Evolutionary conservation across 768 basidiomycete genomes (phyloP), one percentile per base, ranked within the genome.

Genomic region (Calocera cornea): DNA sequence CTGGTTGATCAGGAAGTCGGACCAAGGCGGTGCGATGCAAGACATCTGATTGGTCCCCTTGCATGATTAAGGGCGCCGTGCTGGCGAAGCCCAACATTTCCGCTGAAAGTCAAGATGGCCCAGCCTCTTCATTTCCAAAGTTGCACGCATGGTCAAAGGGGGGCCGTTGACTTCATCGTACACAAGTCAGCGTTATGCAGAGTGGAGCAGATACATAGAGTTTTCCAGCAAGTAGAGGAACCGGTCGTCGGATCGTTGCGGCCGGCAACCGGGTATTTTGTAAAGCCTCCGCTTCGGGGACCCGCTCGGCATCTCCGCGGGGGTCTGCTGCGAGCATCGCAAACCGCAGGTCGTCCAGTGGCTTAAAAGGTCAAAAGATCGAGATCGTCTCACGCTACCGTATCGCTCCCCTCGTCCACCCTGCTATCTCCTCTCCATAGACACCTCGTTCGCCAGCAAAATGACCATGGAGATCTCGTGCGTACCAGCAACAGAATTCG

Each of bases 401-500:
- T 38, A 47, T 24, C 44, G 44, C 44, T 47, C 44, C 44, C 44
- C 16, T 47, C 24, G 24, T 19, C 36, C 5, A 14, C 36, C 36
- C 36, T 14, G 36, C 36, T 38, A 38, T 38, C 14, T 14, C 36
- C 5, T 38, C 36, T 14, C 8, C 24, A 47, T 47, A 47, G 44
- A 47, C 44, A 47, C 44, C 36, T 38, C 44, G 19, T 47, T 19
- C 19, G 19, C 44, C 19, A 38, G 5, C 44, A 47, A 47, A 47
- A 60, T 60, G 54, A 31, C 27, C 54, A 60, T 60, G 54, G 54
- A 60, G 54, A 60, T 60, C 31, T 60, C 54, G 54, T 60, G 19
- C 54, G 54, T 60, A 16, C 7, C 24, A 5, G 10, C 54, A 60
- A 10, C 27, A 27, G 10, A 29, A 27, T 31, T 10, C 19, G 54